Evolutionary conservation across 2,329 filamentous ascomycete genomes (phyloP).

Genomic region (Cercospora sp.): DNA sequence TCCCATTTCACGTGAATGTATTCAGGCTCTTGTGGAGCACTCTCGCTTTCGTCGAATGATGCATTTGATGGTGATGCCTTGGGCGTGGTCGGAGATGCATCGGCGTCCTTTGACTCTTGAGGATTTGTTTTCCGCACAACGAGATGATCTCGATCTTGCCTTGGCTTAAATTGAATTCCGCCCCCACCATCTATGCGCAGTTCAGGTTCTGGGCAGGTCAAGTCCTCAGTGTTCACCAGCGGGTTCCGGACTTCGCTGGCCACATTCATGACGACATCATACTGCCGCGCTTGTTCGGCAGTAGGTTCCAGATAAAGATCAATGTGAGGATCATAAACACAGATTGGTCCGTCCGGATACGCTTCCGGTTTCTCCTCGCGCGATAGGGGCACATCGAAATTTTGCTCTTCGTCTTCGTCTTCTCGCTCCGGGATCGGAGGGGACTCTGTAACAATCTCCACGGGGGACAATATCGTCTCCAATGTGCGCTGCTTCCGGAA

Average conservation of each 20-base stretch:
- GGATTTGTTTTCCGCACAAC: constrained; percentile 9
- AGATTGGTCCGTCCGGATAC: constrained; percentile 78
- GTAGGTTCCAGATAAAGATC: constrained; percentile 80
- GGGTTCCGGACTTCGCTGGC: constrained; percentile 79
- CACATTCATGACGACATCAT: constrained; percentile 83
- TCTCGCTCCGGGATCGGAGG: constrained; percentile 17
- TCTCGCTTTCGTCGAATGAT: constrained; percentile 19
- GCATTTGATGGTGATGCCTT: constrained; percentile 52
- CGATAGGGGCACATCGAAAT: constrained; percentile 58
- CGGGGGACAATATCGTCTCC: constrained; percentile 36
- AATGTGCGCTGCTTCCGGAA: constrained; percentile 26
- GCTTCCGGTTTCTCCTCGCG: constrained; percentile 71
- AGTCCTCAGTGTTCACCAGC: constrained; percentile 48
- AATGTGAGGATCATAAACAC: constrained; percentile 76
- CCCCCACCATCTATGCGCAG: constrained; percentile 36
- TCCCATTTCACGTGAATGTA: constrained; percentile 89
- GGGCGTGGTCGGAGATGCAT: constrained; percentile 52
- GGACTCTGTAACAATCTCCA: constrained; percentile 20
- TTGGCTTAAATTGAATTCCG: constrained; percentile 39
- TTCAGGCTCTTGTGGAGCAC: constrained; percentile 59
- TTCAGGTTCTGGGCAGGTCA: constrained; percentile 35
- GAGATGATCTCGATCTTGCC: constrained; percentile 20
- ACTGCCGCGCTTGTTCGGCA: constrained; percentile 71
- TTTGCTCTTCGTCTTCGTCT: constrained; percentile 53
- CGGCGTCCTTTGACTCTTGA: constrained; percentile 13